Base-by-base conservation (phyloP, 2,329 filamentous ascomycete species). In the Botryotinia globosa region DNA sequence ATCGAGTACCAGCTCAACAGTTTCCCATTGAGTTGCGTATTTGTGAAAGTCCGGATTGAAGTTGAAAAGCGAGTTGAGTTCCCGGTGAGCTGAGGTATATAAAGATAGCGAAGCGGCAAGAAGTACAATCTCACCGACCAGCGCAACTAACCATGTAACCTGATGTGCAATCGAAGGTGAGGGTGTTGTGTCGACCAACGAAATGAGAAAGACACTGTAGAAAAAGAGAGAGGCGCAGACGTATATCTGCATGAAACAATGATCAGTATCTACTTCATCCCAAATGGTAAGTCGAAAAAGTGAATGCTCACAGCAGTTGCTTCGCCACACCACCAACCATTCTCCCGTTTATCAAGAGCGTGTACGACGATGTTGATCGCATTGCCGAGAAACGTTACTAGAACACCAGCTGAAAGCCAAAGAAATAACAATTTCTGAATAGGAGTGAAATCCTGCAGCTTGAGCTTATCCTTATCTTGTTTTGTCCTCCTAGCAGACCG, bases 221-320 rank as follows among this genome's bases (percentile, higher is more conserved):
- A 96, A 89, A 85, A 97, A 97, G 76, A 94, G 92, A 62, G 93
- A 91, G 71, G 91, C 93, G 72, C 93, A 88, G 75, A 97, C 85
- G 82, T 97, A 97, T 80, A 97, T 91, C 94, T 97, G 79, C 68
- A 44, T 72, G 37, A 69, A 58, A 73, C 75, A 51, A 70, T 39
- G 48, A 56, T 75, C 44, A 75, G 77, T 32, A 51, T 42, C 39
- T 44, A 20, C 29, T 39, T 71, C 65, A 59, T 63, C n/a, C n/a
- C 45, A 37, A 54, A 64, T 32, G 10, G 9, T 22, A 29, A 45
- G 12, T 32, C 45, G 32, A 12, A 20, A n/a, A 42, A 54, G 34
- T 25, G 44, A 70, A 54, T 72, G 84, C 91, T 81, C 89, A 94
- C 93, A 83, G 92, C 90, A 72, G 88, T 87, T 77, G 89, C 87